Evolutionary conservation across 352 stramenopile species (phyloP).

Genomic region (Globisporangium nagaii): DNA sequence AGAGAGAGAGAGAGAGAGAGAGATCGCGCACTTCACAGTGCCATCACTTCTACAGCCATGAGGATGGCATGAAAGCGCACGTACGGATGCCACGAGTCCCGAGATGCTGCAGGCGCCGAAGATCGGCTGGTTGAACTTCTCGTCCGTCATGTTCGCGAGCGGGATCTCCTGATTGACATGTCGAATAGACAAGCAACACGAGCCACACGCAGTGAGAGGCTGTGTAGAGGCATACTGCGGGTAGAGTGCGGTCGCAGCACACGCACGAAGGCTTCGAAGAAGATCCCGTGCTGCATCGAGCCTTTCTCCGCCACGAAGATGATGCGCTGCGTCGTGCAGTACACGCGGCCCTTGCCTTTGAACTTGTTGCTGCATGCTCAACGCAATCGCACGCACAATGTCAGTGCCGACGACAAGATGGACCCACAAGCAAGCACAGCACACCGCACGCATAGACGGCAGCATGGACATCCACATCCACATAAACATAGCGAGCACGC

Average conservation of each 20-base stretch:
- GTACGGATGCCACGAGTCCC: conserved; percentile 54
- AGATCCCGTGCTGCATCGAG: conserved; percentile 48
- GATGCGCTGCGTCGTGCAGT: conserved; percentile 82
- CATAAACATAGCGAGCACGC: background rate
- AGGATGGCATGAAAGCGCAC: too few relatives aligned
- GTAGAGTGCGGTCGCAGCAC: too few relatives aligned
- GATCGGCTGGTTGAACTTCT: conserved; percentile 90
- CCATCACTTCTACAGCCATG: background rate
- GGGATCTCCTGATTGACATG: conserved; percentile 75
- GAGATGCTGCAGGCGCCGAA: conserved; percentile 87
- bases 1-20: too few relatives aligned
- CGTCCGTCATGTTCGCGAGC: conserved; percentile 67
- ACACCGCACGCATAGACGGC: too few relatives aligned
- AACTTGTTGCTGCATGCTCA: conserved; percentile 53
- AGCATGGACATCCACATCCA: background rate
- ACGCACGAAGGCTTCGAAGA: conserved; percentile 74
- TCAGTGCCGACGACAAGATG: too few relatives aligned
- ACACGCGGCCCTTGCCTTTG: conserved; percentile 76
- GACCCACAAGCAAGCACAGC: too few relatives aligned
- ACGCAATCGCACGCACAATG: too few relatives aligned
- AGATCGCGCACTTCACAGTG: background rate
- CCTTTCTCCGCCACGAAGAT: conserved; percentile 81
- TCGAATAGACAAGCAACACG: background rate
- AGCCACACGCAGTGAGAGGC: background rate
- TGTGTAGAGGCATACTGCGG: too few relatives aligned